These are phyloP conservation scores for Solanum virginianum DNA, from an alignment of 257 asterid species.

Conservation along the genomic window DNA sequence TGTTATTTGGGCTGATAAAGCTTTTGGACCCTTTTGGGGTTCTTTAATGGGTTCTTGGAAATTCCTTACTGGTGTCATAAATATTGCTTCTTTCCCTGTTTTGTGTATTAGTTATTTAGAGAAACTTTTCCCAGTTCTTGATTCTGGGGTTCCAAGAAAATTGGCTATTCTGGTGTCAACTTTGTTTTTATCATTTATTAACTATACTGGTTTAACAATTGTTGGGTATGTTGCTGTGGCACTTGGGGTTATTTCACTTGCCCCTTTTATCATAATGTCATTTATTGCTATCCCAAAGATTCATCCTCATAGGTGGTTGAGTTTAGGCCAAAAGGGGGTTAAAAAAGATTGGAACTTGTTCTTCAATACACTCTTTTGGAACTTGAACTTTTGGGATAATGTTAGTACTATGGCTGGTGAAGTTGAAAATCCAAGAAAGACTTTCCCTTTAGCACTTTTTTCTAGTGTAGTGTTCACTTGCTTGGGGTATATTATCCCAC, in stretches of 20 bases:
- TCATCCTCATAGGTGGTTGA: constrained; percentile 36
- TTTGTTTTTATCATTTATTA: constrained; percentile 21
- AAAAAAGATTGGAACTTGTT: constrained; percentile 49
- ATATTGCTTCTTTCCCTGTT: constrained; percentile 66
- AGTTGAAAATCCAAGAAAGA: constrained; percentile 48
- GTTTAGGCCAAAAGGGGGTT: constrained; percentile 45
- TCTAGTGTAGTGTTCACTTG: constrained; percentile 47
- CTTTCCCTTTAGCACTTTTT: constrained; percentile 36
- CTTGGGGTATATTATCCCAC: constrained; percentile 48
- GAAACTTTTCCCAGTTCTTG: constrained; percentile 43
- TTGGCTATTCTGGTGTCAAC: constrained; percentile 41
- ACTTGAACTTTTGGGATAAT: constrained; percentile 65
- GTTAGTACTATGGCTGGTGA: constrained; percentile 66
- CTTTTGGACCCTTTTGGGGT: constrained; percentile 79
- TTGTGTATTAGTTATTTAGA: constrained; percentile 47
- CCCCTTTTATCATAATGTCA: constrained; percentile 54
- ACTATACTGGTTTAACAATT: constrained; percentile 48
- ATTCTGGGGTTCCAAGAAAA: constrained; percentile 24
- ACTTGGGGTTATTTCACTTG: constrained; percentile 47
- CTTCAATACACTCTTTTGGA: constrained; percentile 65
- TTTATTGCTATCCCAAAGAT: constrained; percentile 56
- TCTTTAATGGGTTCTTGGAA: constrained; percentile 76
- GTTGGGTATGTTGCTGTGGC: constrained; percentile 58
- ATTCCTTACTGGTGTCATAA: constrained; percentile 66
- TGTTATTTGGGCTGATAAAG: constrained; percentile 80